A percentile compares a stretch with the other conserved stretches of the same genome.
Evolutionary conservation across 768 basidiomycete genomes (phyloP).

Genomic region (Hydnum rufescens): DNA sequence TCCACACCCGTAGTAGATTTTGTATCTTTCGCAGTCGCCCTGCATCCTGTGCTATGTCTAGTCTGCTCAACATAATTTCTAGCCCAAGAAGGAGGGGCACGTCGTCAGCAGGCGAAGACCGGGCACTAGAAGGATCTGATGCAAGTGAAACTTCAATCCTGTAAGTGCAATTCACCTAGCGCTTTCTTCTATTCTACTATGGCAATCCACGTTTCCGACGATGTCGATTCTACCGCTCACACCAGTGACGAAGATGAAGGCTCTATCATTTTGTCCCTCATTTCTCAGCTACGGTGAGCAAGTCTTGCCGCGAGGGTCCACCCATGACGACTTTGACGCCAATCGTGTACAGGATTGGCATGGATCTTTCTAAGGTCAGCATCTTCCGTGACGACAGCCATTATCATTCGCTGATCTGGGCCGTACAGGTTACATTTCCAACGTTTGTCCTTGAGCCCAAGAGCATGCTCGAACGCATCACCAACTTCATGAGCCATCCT

Average conservation of each 20-base stretch:
- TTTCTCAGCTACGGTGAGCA: slow-evolving; percentile 67
- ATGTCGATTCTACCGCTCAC: background rate
- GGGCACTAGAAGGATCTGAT: background rate
- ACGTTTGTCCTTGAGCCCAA: slow-evolving; percentile 89
- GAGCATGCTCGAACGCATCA: slow-evolving; percentile 94
- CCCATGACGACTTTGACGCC: background rate
- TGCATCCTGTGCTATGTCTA: background rate
- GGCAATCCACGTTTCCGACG: background rate
- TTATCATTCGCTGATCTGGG: background rate
- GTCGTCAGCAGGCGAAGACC: background rate
- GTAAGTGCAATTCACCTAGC: background rate
- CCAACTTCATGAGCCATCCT: slow-evolving; percentile 98
- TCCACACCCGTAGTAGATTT: background rate
- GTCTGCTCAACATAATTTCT: background rate
- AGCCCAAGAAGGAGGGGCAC: background rate
- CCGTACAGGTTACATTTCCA: slow-evolving; percentile 11
- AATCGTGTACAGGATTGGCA: slow-evolving; percentile 48
- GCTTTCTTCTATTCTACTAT: background rate
- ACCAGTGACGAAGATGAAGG: slow-evolving; percentile 82
- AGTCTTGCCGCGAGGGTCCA: slow-evolving; percentile 2
- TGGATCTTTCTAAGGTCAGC: slow-evolving; percentile 91
- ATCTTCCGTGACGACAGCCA: background rate
- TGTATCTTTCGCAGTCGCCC: background rate
- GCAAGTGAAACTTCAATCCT: slow-evolving; percentile 10
- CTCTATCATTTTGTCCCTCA: slow-evolving; percentile 68